A percentile compares a stretch with the other conserved stretches of the same genome.
Evolutionary conservation across 2,329 filamentous ascomycete genomes (phyloP).

Genomic region (Aschersonia sp.): DNA sequence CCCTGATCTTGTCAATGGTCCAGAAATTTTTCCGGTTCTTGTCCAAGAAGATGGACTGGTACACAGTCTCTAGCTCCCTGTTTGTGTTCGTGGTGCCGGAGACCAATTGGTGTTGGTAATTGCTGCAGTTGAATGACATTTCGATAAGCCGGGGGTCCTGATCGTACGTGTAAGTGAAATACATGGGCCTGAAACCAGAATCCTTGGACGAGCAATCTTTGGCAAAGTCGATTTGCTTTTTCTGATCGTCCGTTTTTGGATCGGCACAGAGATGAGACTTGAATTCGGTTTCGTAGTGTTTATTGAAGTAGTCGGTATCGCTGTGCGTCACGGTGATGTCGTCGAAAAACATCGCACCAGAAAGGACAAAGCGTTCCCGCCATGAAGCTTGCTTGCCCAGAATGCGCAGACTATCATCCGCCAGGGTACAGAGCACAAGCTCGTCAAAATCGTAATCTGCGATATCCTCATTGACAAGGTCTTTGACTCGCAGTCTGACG

Average conservation of each 20-base stretch:
- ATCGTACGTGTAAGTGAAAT: constrained; percentile 46
- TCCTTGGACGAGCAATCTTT: constrained; percentile 32
- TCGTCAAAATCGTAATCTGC: constrained; percentile 45
- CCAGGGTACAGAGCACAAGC: constrained; percentile 49
- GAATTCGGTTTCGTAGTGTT: constrained; percentile 52
- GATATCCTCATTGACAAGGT: constrained; percentile 34
- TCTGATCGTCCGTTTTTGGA: constrained; percentile 24
- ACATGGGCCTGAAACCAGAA: constrained; percentile 48
- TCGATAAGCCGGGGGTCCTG: constrained; percentile 43
- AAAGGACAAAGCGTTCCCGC: constrained; percentile 52
- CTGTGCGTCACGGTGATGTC: constrained; percentile 59
- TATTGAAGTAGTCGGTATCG: constrained; percentile 50
- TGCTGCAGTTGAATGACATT: constrained; percentile 63
- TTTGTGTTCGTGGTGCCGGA: constrained; percentile 10
- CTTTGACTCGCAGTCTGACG: constrained; percentile 38
- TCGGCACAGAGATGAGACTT: constrained; percentile 33
- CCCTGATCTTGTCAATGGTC: constrained; percentile 44
- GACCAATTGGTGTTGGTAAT: constrained; percentile 61
- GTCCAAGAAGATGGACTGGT: constrained; percentile 56
- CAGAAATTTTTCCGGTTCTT: constrained; percentile 40
- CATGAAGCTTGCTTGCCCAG: constrained; percentile 41
- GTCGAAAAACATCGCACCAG: constrained; percentile 55
- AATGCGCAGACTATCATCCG: constrained; percentile 49
- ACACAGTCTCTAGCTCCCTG: constrained; percentile 41
- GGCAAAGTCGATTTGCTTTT: constrained; percentile 23